These are phyloP conservation scores for Zizania latifolia DNA, from an alignment of 176 grass and related monocot species.

Conservation along the genomic window DNA sequence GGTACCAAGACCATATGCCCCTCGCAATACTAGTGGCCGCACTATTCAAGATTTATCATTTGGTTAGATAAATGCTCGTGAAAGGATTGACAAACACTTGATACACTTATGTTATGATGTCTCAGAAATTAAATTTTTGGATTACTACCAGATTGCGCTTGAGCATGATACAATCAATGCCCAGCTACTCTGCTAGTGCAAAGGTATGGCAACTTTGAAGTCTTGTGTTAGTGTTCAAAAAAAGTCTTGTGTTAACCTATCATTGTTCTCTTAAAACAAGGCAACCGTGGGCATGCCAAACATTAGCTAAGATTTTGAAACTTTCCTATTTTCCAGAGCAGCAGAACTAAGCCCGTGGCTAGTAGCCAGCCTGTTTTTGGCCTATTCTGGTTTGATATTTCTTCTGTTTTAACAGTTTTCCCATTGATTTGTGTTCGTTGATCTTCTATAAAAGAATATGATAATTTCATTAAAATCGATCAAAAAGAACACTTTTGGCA, in stretches of 20 bases:
- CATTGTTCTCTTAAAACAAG: not conserved
- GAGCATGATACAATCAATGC: conserved; percentile 9
- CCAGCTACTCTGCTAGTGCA: not conserved
- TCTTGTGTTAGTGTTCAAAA: no score
- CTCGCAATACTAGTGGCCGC: conserved; percentile 37
- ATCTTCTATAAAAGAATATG: not conserved
- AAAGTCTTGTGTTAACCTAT: not conserved
- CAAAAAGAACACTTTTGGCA: not conserved
- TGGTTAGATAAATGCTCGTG: conserved; percentile 13
- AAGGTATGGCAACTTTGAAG: conserved; percentile 16
- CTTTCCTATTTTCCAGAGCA: not conserved
- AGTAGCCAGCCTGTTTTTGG: no score
- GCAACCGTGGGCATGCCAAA: not conserved
- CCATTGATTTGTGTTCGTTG: not conserved
- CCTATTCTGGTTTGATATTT: not conserved
- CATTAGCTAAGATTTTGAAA: not conserved
- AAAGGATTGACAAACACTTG: conserved; percentile 2
- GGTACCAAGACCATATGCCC: conserved; percentile 85
- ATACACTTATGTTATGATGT: conserved; percentile 1
- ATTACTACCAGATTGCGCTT: not conserved
- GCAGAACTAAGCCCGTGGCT: not conserved
- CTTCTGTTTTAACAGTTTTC: not conserved
- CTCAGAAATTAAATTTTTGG: not conserved
- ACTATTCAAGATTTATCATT: conserved; percentile 41
- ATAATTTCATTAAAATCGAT: not conserved